A percentile compares a stretch with the other conserved stretches of the same genome.
Conservation (phyloP, 495 filamentous ascomycete species). For the Apiosordaria backusii region DNA sequence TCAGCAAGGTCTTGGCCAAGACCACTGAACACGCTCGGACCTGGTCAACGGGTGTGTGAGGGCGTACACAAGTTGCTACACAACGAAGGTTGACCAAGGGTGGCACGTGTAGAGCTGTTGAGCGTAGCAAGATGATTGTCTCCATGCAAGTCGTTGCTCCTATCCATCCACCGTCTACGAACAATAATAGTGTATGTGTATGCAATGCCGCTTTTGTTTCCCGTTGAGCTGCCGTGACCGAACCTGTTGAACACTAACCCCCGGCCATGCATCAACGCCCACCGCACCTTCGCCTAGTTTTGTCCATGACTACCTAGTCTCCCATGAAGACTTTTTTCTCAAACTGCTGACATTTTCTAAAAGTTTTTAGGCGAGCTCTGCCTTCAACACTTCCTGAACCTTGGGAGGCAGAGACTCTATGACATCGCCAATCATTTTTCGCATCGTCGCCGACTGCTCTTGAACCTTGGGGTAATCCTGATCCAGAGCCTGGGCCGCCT, state of each 20-base stretch:
- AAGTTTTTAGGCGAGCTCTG: conserved; percentile 48
- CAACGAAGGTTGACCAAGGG: too few relatives aligned
- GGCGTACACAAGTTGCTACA: too few relatives aligned
- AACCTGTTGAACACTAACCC: neutral
- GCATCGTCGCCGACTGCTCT: conserved; percentile 70
- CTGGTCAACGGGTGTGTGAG: too few relatives aligned
- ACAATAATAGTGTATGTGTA: neutral
- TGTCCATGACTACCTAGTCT: neutral
- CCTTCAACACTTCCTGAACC: conserved; percentile 61
- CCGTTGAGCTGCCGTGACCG: neutral
- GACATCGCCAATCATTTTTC: conserved; percentile 55
- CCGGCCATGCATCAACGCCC: neutral
- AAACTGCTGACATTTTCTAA: neutral
- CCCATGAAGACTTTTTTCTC: neutral
- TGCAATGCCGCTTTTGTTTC: conserved; percentile 1
- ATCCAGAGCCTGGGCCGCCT: conserved; percentile 66
- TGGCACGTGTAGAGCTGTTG: too few relatives aligned
- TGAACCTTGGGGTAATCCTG: conserved; percentile 70
- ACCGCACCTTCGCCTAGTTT: neutral
- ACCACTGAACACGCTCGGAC: neutral
- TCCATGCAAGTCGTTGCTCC: neutral
- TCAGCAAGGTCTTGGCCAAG: too few relatives aligned
- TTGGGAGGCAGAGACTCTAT: conserved; percentile 55
- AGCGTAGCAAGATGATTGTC: neutral
- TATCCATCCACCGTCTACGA: neutral